A percentile compares a stretch with the other conserved stretches of the same genome.
These are phyloP conservation scores for Cercospora nicotianae DNA, from an alignment of 2,329 filamentous ascomycete species.

Conservation along the genomic window DNA sequence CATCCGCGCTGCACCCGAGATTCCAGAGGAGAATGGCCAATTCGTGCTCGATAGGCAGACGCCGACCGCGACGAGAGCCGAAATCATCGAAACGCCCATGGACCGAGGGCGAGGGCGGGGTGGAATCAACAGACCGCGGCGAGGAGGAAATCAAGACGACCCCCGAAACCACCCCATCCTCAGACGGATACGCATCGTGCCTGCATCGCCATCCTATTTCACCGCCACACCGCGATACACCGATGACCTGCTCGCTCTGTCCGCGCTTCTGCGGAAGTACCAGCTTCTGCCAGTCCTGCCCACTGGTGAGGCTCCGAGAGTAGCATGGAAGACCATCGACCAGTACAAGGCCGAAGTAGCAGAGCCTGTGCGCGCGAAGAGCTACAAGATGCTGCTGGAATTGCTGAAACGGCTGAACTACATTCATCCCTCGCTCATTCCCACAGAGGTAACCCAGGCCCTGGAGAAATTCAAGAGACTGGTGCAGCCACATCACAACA, in stretches of 20 bases:
- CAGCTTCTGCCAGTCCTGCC: constrained; percentile 69
- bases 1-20: constrained; percentile 30
- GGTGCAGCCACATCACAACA: constrained; percentile 68
- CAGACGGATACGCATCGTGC: constrained; percentile 66
- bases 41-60: constrained; percentile 13
- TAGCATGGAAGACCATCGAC: constrained; percentile 76
- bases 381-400: constrained; percentile 74
- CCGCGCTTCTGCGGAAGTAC: constrained; percentile 70
- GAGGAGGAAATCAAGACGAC: constrained; percentile 20
- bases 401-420: constrained; percentile 78
- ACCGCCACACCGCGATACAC: constrained; percentile 81
- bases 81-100: constrained; percentile 22
- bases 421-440: constrained; percentile 77
- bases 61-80: constrained; percentile 14
- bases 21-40: constrained; percentile 11
- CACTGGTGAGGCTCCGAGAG: constrained; percentile 65
- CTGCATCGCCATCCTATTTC: constrained; percentile 91
- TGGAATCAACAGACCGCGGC: constrained; percentile 3
- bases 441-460: constrained; percentile 64
- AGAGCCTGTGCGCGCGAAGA: constrained; percentile 71
- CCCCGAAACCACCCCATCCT: constrained; percentile 30
- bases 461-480: constrained; percentile 72
- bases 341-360: constrained; percentile 72
- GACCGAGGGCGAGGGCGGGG: constrained; percentile 3
- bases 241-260: constrained; percentile 75